Base-by-base conservation (phyloP, 2,329 filamentous ascomycete genomes). In the Diplodia sapinea region DNA sequence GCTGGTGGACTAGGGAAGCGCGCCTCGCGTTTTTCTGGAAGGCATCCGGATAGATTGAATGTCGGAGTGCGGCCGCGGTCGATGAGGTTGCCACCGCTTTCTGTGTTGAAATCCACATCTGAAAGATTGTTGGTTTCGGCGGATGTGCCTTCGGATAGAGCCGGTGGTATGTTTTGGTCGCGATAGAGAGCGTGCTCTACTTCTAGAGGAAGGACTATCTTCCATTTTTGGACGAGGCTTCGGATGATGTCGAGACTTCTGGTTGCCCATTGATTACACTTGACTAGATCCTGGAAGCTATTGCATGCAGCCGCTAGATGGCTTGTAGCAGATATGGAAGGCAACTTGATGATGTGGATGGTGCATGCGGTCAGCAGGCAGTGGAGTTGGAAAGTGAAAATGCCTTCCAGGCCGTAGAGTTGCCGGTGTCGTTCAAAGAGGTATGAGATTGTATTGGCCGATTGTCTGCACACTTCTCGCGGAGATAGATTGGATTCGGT, bases 301-400 rank as follows among this genome's bases (percentile, higher is more conserved):
- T 73, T 66, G 64, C 70, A 72, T 20, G 72, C 71, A n/a, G 61
- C 66, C n/a, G 67, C 70, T 15, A 73, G 64, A 61, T 69, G 92
- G 75, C 87, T 89, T 80, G 69, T 70, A 29, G 70, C 61, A 8
- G 70, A 69, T 47, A 72, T 70, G 13, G 72, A 65, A 4, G 72
- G 68, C 3, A 71, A 26, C 54, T 71, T 73, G 66, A 72, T 70
- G 49, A 72, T 69, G 66, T 72, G 70, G 31, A 72, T 71, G 15
- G 70, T 72, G 65, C 69, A 70, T 33, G 70, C 66, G 4, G 71
- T 70, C n/a, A 71, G 67, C 12, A 72, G 67, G 55, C 70, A 72
- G 52, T 72, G 70, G 33, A 72, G 50, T 50, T 72, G 70, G 61
- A 72, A 72, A 38, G 70, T 71, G 57, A 70, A 70, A 50, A 72